A percentile compares a stretch with the other conserved stretches of the same genome.
Evolutionary conservation across 2,329 filamentous ascomycete species (phyloP).

Genomic region (Arthroderma sp.): DNA sequence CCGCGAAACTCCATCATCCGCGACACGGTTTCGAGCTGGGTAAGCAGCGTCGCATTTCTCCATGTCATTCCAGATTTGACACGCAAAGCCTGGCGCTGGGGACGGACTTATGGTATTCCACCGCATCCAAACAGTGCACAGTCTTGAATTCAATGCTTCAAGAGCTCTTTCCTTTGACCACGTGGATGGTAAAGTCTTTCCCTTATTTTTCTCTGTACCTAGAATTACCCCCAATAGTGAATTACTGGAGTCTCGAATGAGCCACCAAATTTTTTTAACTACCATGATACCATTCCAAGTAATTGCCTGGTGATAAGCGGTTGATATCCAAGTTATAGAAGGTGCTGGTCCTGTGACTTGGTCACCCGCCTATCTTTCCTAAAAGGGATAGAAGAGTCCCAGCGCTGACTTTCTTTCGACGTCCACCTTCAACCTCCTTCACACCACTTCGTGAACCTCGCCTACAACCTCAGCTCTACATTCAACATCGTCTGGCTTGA

Average conservation of each 20-base stretch:
- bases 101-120: constrained; percentile 40
- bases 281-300: no score
- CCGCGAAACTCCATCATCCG: constrained; percentile 40
- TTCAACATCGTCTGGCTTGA: no score
- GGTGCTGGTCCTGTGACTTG: no score
- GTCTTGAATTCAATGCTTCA: background rate
- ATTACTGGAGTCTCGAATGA: background rate
- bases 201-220: background rate
- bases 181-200: background rate
- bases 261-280: background rate
- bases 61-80: constrained; percentile 46
- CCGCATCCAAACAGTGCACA: background rate
- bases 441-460: no score
- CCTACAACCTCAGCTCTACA: no score
- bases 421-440: no score
- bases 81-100: constrained; percentile 44
- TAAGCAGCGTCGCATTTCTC: constrained; percentile 41
- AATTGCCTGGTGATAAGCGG: no score
- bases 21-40: constrained; percentile 43
- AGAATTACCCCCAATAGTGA: background rate
- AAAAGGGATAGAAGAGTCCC: no score
- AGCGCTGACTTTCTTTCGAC: no score
- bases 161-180: background rate
- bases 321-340: no score
- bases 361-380: no score